Base-by-base conservation (phyloP, 306 rosid species). In the Astragalus glycyphyllos region DNA sequence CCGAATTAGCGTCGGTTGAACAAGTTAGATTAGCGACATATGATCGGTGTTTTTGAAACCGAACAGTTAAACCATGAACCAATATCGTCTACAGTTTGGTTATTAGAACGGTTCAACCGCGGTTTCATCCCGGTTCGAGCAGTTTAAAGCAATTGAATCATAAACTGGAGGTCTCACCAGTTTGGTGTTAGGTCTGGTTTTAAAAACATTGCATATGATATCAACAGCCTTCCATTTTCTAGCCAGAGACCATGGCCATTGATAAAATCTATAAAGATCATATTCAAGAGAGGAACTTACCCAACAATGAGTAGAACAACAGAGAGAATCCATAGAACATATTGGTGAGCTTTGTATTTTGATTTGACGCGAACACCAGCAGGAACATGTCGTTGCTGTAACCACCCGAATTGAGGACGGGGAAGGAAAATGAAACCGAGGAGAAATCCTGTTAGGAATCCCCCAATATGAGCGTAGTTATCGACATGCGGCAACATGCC, bases 391-490 rank as follows among this genome's bases (percentile, higher is more conserved):
- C 13, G 79, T 29, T 76, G 91, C 55, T 83, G 87, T 76, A 76
- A 72, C 94, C 96, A 90, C 8, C 85, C 87, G 0, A 79, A 87
- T 57, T 79, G 96, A 40, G 96, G 96, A 46, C 96, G 97, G 5
- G 86, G 85, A 56, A 93, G 88, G 73, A 90, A 75, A 59, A 88
- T 62, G 68, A 93, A 93, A 45, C 98, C 97, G 31, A 88, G 85
- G 56, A 88, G 88, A 60, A 93, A 80, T 20, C 98, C 98, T 0
- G 86, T 74, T 6, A 88, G 53, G 76, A 90, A 90, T 41, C 98
- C 97, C 1, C 98, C 97, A 0, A 90, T 87, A 59, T 93, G 97
- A 3, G 96, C 97, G n/a, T 87, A 93, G 49, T 90, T 93, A 72
- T 88, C 91, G 2, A 90, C 87, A 17, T 80, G 97, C 4, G 97